Base-by-base conservation (phyloP, 176 grass and related monocot species). In the Bromus sterilis region DNA sequence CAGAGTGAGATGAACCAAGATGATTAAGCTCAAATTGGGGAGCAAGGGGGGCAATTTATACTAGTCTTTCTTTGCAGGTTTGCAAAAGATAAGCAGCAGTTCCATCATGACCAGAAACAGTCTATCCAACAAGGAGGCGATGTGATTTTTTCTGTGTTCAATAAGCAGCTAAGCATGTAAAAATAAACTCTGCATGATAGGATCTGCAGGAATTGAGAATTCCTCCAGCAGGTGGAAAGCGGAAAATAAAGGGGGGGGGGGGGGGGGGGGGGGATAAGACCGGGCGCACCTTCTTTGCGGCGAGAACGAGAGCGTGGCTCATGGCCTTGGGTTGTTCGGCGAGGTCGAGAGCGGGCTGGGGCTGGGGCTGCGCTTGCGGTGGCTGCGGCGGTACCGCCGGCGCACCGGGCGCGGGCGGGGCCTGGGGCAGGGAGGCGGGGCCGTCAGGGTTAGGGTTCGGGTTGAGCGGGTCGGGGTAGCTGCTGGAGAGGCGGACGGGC, bases 391-490 rank as follows among this genome's bases (percentile, higher is more conserved):
- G 78, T 4, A 55, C 26, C 55, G 20, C 29, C 48, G 61, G 26
- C 71, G 74, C 76, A 5, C 37, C 81, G 9, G 91, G 82, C 10
- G 59, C 81, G 18, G 91, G 81, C 11, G 63, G 85, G 13, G 33
- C 20, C 28, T 62, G 75, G 35, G 36, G 73, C 86, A 63, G 71
- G 28, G 78, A 43, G 66, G 88, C 16, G 65, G 74, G 39, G 55
- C 77, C 91, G 21, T 84, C 84, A 40, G 85, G 25, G 64, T 80
- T 86, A 63, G 88, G n/a, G 31, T 39, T 88, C 20, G 82, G 88
- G 67, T 98, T 94, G 42, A 89, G 59, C 42, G 95, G 95, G 71
- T 94, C 95, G 0, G 95, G 92, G 87, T 98, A 98, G 72, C 90
- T 86, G 29, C 7, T 87, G 25, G 95, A 98, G 63, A 98, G 90